Evolutionary conservation across 164 flowering plant genomes (phyloP).

Genomic region (Tetracentron sinense): DNA sequence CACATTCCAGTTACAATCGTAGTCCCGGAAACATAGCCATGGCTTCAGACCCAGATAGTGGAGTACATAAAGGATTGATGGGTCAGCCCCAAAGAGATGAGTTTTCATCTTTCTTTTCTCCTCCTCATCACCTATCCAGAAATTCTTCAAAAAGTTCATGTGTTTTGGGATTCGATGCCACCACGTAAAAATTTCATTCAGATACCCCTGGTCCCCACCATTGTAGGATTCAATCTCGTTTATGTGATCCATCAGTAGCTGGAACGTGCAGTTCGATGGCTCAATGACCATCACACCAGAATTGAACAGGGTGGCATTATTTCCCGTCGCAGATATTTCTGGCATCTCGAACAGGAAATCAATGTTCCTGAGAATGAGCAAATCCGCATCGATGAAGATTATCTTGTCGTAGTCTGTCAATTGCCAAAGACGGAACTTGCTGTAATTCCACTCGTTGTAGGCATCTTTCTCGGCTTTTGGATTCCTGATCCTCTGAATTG

Average conservation of each 20-base stretch:
- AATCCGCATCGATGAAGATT: conserved; percentile 66
- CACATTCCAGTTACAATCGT: conserved; percentile 91
- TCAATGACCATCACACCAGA: conserved; percentile 79
- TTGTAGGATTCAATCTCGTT: conserved; percentile 85
- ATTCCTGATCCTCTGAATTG: conserved; percentile 59
- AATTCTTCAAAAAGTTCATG: conserved; percentile 91
- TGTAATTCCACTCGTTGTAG: conserved; percentile 81
- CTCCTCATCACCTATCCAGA: conserved; percentile 77
- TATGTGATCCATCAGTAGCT: conserved; percentile 77
- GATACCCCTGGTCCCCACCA: conserved; percentile 93
- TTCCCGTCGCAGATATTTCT: conserved; percentile 63
- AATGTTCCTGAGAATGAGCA: conserved; percentile 60
- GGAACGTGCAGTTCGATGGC: conserved; percentile 87
- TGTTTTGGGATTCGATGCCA: conserved; percentile 93
- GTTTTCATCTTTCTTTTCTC: conserved; percentile 63
- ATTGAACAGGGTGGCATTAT: conserved; percentile 57
- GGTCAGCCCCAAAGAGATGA: conserved; percentile 81
- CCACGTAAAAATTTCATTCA: conserved; percentile 91
- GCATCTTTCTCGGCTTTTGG: conserved; percentile 69
- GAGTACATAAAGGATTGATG: conserved; percentile 77
- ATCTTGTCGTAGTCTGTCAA: conserved; percentile 75
- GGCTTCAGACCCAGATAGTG: conserved; percentile 89
- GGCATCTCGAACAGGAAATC: conserved; percentile 68
- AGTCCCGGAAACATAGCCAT: conserved; percentile 91
- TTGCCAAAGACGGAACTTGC: conserved; percentile 96